phyloP scores from a whole-genome alignment of 2,329 filamentous ascomycete genomes.

The Scortechinia acanthostroma region DNA sequence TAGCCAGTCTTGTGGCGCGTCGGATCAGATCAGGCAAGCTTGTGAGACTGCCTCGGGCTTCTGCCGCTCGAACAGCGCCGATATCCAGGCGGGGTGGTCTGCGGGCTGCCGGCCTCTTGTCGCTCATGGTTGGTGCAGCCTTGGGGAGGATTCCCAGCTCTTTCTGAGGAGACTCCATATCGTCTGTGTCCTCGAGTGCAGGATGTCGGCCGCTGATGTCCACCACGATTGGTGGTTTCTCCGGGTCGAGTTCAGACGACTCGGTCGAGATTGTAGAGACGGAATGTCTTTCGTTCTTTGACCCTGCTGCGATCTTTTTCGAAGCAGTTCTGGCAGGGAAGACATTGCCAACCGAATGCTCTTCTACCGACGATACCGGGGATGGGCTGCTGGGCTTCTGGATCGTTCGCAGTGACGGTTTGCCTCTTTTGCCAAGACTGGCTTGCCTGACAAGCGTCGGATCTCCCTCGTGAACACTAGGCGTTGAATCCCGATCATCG shows the following conservation, averaged over 20 bases:
- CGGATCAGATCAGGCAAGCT: slow-evolving; percentile 59
- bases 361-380: too few relatives aligned
- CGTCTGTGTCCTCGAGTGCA: slow-evolving; percentile 5
- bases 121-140: slow-evolving; percentile 2
- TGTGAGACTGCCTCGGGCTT: slow-evolving; percentile 56
- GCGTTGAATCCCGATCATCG: slow-evolving; percentile 9
- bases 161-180: too few relatives aligned
- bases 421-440: slow-evolving; percentile 14
- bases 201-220: background rate
- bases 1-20: slow-evolving; percentile 58
- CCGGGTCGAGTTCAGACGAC: background rate
- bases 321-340: too few relatives aligned
- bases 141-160: slow-evolving; percentile 4
- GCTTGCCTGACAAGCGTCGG: slow-evolving; percentile 14
- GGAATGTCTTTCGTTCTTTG: too few relatives aligned
- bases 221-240: background rate
- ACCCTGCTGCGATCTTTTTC: too few relatives aligned
- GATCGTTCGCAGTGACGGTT: slow-evolving; percentile 12
- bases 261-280: background rate
- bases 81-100: slow-evolving; percentile 50
- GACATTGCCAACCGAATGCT: too few relatives aligned
- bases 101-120: slow-evolving; percentile 16
- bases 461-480: background rate
- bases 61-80: slow-evolving; percentile 48
- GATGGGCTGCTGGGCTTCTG: slow-evolving; percentile 7